Evolutionary conservation across 1,139 yeast species (phyloP).

Genomic region (Petasospora rhodanensis): DNA sequence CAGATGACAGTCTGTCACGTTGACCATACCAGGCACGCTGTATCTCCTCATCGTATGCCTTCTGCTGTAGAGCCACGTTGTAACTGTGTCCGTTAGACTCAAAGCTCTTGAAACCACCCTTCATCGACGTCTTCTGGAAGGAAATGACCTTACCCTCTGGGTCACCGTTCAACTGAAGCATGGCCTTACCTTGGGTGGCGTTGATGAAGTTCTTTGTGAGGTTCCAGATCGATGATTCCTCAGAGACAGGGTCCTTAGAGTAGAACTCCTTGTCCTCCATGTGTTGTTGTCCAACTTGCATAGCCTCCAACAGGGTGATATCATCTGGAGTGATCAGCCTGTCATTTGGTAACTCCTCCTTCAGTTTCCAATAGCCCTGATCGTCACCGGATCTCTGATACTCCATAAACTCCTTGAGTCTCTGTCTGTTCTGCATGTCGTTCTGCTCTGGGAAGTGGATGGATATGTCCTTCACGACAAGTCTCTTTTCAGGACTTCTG

Average conservation of each 20-base stretch:
- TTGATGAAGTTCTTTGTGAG: conserved; percentile 82
- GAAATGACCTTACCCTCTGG: conserved; percentile 91
- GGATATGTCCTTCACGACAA: conserved; percentile 84
- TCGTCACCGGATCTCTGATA: conserved; percentile 93
- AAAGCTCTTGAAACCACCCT: conserved; percentile 80
- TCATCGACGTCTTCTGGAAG: conserved; percentile 89
- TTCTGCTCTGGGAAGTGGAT: conserved; percentile 95
- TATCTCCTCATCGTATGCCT: conserved; percentile 88
- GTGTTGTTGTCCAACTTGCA: conserved; percentile 89
- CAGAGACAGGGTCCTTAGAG: conserved; percentile 48
- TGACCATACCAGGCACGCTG: conserved; percentile 89
- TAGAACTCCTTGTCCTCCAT: conserved; percentile 69
- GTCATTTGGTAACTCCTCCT: conserved; percentile 69
- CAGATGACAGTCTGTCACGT: conserved; percentile 53
- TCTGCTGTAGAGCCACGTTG: conserved; percentile 84
- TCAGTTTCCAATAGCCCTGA: conserved; percentile 93
- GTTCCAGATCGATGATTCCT: conserved; percentile 93
- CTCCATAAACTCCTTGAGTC: conserved; percentile 97
- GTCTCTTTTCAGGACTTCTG: conserved; percentile 66
- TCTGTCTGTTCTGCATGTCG: conserved; percentile 95
- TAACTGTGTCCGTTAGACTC: conserved; percentile 61
- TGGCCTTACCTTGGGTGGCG: conserved; percentile 95
- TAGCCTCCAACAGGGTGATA: conserved; percentile 77
- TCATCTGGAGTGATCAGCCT: conserved; percentile 94
- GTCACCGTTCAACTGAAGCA: conserved; percentile 94